These are phyloP conservation scores for Withania somnifera DNA, from an alignment of 305 asterid genomes.

Conservation along the genomic window DNA sequence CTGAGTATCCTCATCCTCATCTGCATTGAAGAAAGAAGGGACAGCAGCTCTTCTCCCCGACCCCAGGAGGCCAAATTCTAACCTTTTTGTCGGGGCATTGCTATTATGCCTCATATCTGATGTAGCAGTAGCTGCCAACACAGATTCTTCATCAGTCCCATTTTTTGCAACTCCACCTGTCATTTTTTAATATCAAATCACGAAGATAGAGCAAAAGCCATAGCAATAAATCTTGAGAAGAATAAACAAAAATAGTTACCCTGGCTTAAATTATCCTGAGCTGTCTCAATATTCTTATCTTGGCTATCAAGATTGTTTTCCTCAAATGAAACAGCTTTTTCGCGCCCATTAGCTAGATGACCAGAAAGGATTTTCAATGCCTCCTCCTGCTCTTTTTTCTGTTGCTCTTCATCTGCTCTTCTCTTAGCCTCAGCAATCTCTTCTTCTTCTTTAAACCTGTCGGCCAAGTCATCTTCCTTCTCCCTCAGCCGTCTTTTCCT, in stretches of 20 bases:
- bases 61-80: constrained; percentile 90
- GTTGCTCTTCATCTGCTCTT: constrained; percentile 59
- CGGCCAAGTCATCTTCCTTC: constrained; percentile 82
- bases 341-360: constrained; percentile 35
- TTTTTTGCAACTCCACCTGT: constrained; percentile 51
- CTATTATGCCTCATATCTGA: constrained; percentile 43
- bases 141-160: constrained; percentile 42
- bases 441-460: constrained; percentile 75
- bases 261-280: constrained; percentile 30
- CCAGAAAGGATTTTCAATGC: constrained; percentile 32
- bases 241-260: constrained; percentile 21
- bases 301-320: constrained; percentile 30
- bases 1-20: constrained; percentile 86
- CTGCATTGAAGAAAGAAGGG: constrained; percentile 82
- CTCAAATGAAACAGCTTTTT: constrained; percentile 24
- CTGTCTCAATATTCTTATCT: constrained; percentile 31
- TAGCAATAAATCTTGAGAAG: background rate
- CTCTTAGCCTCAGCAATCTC: constrained; percentile 68
- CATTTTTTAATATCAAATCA: constrained; percentile 3
- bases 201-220: background rate
- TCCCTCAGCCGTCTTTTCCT: constrained; percentile 82
- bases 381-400: constrained; percentile 50
- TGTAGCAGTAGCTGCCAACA: constrained; percentile 25
- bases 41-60: constrained; percentile 85
- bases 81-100: constrained; percentile 54